Base-by-base conservation (phyloP, 2,329 filamentous ascomycete species). In the Rhexocercosporidium sp. region DNA sequence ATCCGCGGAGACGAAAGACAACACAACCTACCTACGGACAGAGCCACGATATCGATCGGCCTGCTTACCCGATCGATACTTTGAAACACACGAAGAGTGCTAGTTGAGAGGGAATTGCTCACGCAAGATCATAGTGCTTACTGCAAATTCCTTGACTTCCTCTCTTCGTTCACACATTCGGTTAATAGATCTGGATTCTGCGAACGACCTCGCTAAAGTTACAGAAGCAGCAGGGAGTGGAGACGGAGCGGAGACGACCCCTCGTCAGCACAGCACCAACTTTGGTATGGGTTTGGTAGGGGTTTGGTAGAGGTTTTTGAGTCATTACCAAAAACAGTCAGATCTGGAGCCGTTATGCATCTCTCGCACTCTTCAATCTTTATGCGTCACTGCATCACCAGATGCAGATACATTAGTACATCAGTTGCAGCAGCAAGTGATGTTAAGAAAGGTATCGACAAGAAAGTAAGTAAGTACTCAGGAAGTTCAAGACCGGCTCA, bases 41-140 rank as follows among this genome's bases (percentile, higher is more conserved):
- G n/a, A n/a, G n/a, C n/a, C n/a, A n/a, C n/a, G n/a, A n/a, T n/a
- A n/a, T n/a, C 20, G 34, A 57, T 57, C 31, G 54, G 54, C 34
- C 5, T 57, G 54, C 54, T 41, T n/a, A 57, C 54, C 54, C 54
- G 54, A 39, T 25, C 54, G 34, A 7, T 37, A 39, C 14, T 11
- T 54, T 18, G 4, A 18, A n/a, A 39, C 7, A 44, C 14, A 44
- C 8, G 39, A 16, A 14, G 39, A 16, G 39, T 5, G 12, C 7
- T 20, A 47, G 20, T 20, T 8, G n/a, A 22, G 16, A 47, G 16
- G n/a, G 16, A 22, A 12, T 39, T 22, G 53, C 53, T 56, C n/a
- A 56, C 53, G 31, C 53, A 56, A 54, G 31, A 56, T 56, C 31
- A 16, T 16, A 56, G 31, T 25, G 53, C 53, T 56, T 18, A 25